These are phyloP conservation scores for Suillus paluster DNA, from an alignment of 768 basidiomycete genomes.

Conservation along the genomic window DNA sequence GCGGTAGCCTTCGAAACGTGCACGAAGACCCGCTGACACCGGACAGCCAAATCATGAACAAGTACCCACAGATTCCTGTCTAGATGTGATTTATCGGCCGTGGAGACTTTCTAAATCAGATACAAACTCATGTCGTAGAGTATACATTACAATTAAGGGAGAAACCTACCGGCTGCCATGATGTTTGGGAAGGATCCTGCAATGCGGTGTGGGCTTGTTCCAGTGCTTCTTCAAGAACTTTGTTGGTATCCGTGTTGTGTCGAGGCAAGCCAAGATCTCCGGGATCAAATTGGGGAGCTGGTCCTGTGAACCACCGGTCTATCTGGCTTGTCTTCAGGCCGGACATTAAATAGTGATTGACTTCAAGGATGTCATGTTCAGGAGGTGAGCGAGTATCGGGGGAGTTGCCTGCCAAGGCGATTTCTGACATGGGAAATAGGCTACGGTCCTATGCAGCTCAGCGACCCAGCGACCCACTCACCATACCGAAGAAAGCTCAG, in stretches of 20 bases:
- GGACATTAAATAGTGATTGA: slow-evolving; percentile 76
- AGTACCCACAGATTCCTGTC: slow-evolving; percentile 73
- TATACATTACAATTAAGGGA: slow-evolving; percentile 28
- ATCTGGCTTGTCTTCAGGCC: slow-evolving; percentile 71
- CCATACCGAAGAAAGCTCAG: slow-evolving; percentile 78
- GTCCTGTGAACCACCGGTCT: slow-evolving; percentile 82
- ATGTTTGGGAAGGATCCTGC: slow-evolving; percentile 48
- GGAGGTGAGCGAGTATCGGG: slow-evolving; percentile 52
- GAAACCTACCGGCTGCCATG: slow-evolving; percentile 58
- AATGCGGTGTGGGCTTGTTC: slow-evolving; percentile 53
- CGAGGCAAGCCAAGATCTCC: slow-evolving; percentile 32
- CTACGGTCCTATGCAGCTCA: slow-evolving; percentile 12
- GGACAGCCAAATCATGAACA: slow-evolving; percentile 60
- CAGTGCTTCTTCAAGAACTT: slow-evolving; percentile 42
- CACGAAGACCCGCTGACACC: slow-evolving; percentile 65
- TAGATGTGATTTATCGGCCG: slow-evolving; percentile 57
- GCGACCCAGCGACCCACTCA: slow-evolving; percentile 37
- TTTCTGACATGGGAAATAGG: slow-evolving; percentile 41
- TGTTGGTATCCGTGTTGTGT: slow-evolving; percentile 24
- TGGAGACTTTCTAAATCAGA: slow-evolving; percentile 48
- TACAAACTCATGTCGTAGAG: slow-evolving; percentile 30
- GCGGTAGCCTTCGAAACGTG: slow-evolving; percentile 65
- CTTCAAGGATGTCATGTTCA: slow-evolving; percentile 77
- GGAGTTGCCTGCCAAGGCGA: slow-evolving; percentile 53
- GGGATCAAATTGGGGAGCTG: slow-evolving; percentile 40